These are phyloP conservation scores for Trichophyton equinum DNA, from an alignment of 2,329 filamentous ascomycete genomes.

Conservation along the genomic window DNA sequence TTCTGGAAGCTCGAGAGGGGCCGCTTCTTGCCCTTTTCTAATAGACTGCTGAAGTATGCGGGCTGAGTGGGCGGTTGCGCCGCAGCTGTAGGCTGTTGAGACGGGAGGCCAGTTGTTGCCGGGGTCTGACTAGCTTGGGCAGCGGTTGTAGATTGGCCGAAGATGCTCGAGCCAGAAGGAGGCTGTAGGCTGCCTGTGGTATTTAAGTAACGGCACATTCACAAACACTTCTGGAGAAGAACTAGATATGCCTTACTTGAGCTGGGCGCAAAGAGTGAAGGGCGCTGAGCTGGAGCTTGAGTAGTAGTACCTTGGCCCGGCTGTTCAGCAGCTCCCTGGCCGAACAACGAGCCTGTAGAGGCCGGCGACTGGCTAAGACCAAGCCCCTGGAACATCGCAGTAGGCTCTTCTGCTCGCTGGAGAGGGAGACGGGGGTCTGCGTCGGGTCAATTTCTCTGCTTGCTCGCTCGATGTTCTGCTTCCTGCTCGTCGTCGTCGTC, in stretches of 20 bases:
- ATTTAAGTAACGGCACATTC: background rate
- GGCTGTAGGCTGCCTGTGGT: constrained; percentile 13
- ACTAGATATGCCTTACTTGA: background rate
- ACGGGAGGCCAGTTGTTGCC: constrained; percentile 16
- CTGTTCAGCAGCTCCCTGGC: constrained; percentile 4
- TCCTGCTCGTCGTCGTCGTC: background rate
- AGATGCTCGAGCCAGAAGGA: constrained; percentile 17
- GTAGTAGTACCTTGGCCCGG: constrained; percentile 10
- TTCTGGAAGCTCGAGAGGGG: constrained; percentile 45
- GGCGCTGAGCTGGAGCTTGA: constrained; percentile 4
- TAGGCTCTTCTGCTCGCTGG: background rate
- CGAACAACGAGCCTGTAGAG: background rate
- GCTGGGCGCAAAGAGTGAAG: constrained; percentile 10
- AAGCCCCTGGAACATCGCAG: background rate
- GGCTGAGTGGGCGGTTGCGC: constrained; percentile 32
- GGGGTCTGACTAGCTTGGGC: constrained; percentile 13
- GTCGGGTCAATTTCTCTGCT: background rate
- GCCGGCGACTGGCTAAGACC: background rate
- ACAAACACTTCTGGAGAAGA: background rate
- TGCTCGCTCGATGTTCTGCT: background rate
- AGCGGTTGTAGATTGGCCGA: constrained; percentile 16
- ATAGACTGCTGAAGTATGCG: constrained; percentile 51
- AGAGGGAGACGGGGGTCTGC: background rate
- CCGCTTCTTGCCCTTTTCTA: constrained; percentile 55
- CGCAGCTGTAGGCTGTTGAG: constrained; percentile 13